Conservation (phyloP, 1,284 basidiomycete species). For the Tetrapyrgos nigripes region DNA sequence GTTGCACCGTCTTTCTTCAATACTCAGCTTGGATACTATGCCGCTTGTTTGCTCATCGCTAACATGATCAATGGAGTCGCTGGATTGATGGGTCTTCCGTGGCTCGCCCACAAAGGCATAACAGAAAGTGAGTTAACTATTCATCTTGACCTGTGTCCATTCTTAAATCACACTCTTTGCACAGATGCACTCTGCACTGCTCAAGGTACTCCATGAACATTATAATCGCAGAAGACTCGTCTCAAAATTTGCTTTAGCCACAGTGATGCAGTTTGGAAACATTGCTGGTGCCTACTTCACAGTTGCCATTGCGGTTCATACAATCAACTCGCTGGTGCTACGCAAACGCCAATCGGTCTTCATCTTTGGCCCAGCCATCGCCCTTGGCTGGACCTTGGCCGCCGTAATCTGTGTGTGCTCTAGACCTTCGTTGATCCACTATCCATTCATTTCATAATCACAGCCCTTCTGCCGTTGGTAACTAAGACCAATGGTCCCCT, state of each 20-base stretch:
- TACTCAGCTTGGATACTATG: conserved; percentile 73
- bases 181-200: conserved; percentile 49
- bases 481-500: conserved; percentile 35
- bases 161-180: conserved; percentile 3
- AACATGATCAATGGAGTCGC: conserved; percentile 60
- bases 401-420: conserved; percentile 50
- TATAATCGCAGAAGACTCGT: not conserved
- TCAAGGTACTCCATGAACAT: conserved; percentile 54
- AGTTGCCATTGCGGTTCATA: conserved; percentile 68
- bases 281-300: conserved; percentile 70
- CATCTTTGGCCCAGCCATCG: conserved; percentile 48
- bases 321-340: conserved; percentile 69
- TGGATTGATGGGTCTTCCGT: conserved; percentile 57
- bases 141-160: conserved; percentile 4
- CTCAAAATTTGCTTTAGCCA: conserved; percentile 37
- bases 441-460: conserved; percentile 7
- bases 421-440: not conserved
- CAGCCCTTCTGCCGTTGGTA: conserved; percentile 50
- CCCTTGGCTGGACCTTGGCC: conserved; percentile 61
- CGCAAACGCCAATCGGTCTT: conserved; percentile 56
- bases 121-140: conserved; percentile 49
- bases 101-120: conserved; percentile 51
- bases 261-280: conserved; percentile 67
- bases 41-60: conserved; percentile 63
- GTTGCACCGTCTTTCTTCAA: conserved; percentile 61